Percentiles rank a stretch among this genome's conserved stretches.
phyloP scores from a whole-genome alignment of 257 asterid species.

The Coffea canephora region DNA sequence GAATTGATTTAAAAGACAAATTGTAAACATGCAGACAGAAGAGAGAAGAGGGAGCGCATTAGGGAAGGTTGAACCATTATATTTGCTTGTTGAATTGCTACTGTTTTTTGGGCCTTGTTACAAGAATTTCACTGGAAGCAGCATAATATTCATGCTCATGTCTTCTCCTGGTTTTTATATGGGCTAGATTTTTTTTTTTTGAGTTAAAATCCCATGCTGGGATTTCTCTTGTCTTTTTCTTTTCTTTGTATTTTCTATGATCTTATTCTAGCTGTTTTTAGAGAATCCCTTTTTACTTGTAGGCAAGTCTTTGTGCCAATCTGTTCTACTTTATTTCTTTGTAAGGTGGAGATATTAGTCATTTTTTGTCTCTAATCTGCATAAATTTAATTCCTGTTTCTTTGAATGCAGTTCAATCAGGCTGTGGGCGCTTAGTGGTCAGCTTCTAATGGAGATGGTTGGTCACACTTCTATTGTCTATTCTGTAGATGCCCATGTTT shows the following conservation, averaged over 20 bases:
- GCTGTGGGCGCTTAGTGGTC: slow-evolving; percentile 86
- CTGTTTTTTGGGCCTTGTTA: neutral
- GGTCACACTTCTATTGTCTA: slow-evolving; percentile 92
- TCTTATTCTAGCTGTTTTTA: neutral
- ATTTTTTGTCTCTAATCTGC: slow-evolving; percentile 11
- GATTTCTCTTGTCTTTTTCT: neutral
- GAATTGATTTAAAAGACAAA: neutral
- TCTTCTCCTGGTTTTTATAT: neutral
- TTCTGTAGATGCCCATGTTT: slow-evolving; percentile 82
- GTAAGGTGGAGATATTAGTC: neutral
- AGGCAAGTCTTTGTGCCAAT: neutral
- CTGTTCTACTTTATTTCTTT: neutral
- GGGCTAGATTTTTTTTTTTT: neutral
- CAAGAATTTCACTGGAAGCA: neutral
- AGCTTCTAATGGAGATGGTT: slow-evolving; percentile 73
- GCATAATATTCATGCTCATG: neutral
- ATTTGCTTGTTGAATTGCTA: neutral
- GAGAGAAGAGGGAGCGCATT: neutral
- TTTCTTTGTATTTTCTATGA: neutral
- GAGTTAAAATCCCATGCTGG: neutral
- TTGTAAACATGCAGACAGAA: neutral
- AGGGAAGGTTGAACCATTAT: neutral
- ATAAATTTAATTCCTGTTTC: slow-evolving; percentile 22
- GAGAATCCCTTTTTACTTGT: neutral
- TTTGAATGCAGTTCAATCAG: slow-evolving; percentile 66